A percentile compares a stretch with the other conserved stretches of the same genome.
phyloP scores from a whole-genome alignment of 2,329 filamentous ascomycete species.

The Septoria linicola region DNA sequence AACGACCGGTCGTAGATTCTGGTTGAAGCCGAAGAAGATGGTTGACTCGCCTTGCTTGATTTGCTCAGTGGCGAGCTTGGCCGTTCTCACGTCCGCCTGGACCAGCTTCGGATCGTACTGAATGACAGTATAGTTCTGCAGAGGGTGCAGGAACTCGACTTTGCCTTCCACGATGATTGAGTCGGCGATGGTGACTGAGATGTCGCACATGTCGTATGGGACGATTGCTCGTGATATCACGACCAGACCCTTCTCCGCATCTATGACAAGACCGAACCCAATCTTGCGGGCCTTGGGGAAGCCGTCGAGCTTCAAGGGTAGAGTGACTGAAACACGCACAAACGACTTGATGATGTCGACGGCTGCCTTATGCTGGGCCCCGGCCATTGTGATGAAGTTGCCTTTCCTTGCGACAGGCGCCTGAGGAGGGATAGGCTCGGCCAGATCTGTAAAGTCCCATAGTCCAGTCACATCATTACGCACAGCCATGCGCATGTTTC shows the following conservation, averaged over 20 bases:
- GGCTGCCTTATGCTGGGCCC: conserved; percentile 83
- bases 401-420: conserved; percentile 73
- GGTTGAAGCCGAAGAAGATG: conserved; percentile 97
- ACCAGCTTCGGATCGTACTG: conserved; percentile 92
- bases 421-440: conserved; percentile 73
- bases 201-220: conserved; percentile 94
- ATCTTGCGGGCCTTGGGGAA: conserved; percentile 93
- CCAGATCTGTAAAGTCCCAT: conserved; percentile 91
- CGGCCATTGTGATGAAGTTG: conserved; percentile 87
- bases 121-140: conserved; percentile 95
- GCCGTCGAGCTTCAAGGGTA: conserved; percentile 96
- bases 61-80: conserved; percentile 73
- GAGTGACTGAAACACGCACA: conserved; percentile 85
- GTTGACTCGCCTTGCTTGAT: conserved; percentile 93
- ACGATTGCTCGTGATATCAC: conserved; percentile 92
- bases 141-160: conserved; percentile 90
- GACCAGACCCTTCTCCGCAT: conserved; percentile 92
- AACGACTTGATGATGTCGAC: conserved; percentile 93
- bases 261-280: conserved; percentile 95
- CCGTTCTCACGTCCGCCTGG: conserved; percentile 88
- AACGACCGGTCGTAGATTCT: conserved; percentile 89
- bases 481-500: conserved; percentile 88
- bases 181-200: conserved; percentile 93
- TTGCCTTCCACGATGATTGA: conserved; percentile 93
- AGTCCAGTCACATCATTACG: conserved; percentile 86